A percentile compares a stretch with the other conserved stretches of the same genome.
Evolutionary conservation across 1,139 yeast genomes (phyloP).

Genomic region (Wickerhamomyces sp.): DNA sequence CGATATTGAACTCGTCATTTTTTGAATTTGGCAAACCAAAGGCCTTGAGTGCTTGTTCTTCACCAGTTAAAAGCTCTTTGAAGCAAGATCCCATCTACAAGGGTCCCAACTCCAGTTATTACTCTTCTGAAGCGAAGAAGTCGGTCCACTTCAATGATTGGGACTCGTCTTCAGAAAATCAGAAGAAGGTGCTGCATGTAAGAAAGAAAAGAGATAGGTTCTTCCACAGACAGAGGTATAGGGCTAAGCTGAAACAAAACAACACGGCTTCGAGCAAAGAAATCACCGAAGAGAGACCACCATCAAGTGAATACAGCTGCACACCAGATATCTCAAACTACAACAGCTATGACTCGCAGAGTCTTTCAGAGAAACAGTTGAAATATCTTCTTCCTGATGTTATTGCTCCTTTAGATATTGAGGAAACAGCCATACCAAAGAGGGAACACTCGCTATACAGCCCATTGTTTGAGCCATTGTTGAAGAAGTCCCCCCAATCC

Average conservation of each 20-base stretch:
- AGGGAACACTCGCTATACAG: too few species aligned
- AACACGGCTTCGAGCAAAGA: neutral
- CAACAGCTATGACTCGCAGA: neutral
- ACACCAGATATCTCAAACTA: constrained; percentile 10
- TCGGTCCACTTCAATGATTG: constrained; percentile 4
- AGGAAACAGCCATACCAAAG: neutral
- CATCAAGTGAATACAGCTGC: constrained; percentile 17
- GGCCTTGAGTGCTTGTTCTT: constrained; percentile 1
- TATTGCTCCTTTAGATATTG: neutral
- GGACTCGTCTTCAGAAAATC: neutral
- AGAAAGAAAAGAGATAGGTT: neutral
- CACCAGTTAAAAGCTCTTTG: neutral
- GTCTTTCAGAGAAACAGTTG: constrained; percentile 1
- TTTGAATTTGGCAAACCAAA: constrained; percentile 2
- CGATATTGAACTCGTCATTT: neutral
- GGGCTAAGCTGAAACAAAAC: neutral
- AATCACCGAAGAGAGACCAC: neutral
- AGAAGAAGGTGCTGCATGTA: neutral
- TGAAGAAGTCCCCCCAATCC: too few species aligned
- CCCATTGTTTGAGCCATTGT: too few species aligned
- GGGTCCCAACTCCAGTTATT: neutral
- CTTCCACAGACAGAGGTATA: neutral
- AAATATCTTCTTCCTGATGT: constrained; percentile 1
- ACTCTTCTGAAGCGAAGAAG: neutral
- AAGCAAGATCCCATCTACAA: neutral